These are phyloP conservation scores for Globisporangium yorkense DNA, from an alignment of 352 stramenopile species.

Conservation along the genomic window DNA sequence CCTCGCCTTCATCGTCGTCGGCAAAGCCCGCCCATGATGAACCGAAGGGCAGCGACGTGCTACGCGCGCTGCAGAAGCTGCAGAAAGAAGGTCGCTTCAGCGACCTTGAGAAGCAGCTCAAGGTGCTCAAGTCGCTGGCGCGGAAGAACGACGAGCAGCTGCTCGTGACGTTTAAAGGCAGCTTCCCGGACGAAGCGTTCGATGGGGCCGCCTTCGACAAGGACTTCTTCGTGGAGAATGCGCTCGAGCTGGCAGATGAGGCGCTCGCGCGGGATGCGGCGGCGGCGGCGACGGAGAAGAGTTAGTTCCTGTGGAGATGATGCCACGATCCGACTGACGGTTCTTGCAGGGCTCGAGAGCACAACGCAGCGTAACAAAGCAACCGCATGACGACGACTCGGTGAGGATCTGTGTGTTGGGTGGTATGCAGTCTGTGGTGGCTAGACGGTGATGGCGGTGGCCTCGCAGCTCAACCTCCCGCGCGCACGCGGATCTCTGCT, in stretches of 20 bases:
- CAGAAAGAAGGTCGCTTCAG: conserved; percentile 75
- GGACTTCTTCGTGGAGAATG: conserved; percentile 81
- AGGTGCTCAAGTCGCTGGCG: conserved; percentile 79
- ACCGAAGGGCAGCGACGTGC: conserved; percentile 50
- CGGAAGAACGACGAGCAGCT: conserved; percentile 78
- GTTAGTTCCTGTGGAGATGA: background rate
- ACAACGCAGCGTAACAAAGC: background rate
- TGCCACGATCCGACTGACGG: background rate
- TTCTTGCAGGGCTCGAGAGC: background rate
- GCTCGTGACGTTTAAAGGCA: conserved; percentile 75
- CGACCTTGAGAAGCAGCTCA: conserved; percentile 51
- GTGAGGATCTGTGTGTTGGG: background rate
- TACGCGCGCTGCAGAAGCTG: conserved; percentile 69
- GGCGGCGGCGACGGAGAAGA: conserved; percentile 7
- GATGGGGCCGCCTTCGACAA: conserved; percentile 65
- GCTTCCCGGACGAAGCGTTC: conserved; percentile 50
- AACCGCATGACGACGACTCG: background rate
- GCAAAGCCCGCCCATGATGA: conserved; percentile 12
- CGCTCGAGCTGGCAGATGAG: conserved; percentile 73
- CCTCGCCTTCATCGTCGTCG: conserved; percentile 2
- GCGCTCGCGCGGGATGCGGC: conserved; percentile 20
- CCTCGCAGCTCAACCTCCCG: background rate
- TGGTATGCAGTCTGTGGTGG: background rate
- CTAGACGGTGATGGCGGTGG: no score
- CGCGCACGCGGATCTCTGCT: conserved; percentile 6